Evolutionary conservation across 495 filamentous ascomycete genomes (phyloP).

Genomic region (Neurospora terricola): DNA sequence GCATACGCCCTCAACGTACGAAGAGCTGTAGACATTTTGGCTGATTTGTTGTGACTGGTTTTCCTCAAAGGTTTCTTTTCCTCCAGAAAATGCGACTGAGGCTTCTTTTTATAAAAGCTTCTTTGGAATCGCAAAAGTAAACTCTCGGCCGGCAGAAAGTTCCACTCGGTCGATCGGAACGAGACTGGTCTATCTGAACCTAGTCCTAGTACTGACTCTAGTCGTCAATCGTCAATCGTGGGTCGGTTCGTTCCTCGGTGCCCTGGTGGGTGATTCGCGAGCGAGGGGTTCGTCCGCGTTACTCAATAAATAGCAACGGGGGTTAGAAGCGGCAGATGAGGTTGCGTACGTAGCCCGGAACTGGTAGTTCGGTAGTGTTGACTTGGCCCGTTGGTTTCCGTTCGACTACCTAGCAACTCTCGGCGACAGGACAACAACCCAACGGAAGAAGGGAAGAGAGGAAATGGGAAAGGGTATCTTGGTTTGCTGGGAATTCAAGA

Average conservation of each 20-base stretch:
- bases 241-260: not conserved
- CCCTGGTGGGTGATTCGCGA: not conserved
- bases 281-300: not conserved
- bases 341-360: not conserved
- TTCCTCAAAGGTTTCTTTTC: not conserved
- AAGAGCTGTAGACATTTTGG: conserved; percentile 40
- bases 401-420: not conserved
- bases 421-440: not conserved
- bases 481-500: not conserved
- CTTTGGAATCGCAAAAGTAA: not conserved
- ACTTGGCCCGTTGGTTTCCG: not conserved
- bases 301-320: not conserved
- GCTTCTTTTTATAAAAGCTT: not conserved
- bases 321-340: conserved; percentile 2
- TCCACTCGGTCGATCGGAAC: not conserved
- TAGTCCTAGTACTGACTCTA: not conserved
- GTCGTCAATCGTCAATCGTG: not conserved
- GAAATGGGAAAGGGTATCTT: not conserved
- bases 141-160: not conserved
- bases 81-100: not conserved
- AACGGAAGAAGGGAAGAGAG: not conserved
- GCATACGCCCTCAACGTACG: conserved; percentile 42
- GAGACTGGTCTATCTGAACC: not conserved
- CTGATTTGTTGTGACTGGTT: not conserved
- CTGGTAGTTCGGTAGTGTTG: not conserved